These are phyloP conservation scores for Pythium graminicola DNA, from an alignment of 352 stramenopile genomes.

Conservation along the genomic window DNA sequence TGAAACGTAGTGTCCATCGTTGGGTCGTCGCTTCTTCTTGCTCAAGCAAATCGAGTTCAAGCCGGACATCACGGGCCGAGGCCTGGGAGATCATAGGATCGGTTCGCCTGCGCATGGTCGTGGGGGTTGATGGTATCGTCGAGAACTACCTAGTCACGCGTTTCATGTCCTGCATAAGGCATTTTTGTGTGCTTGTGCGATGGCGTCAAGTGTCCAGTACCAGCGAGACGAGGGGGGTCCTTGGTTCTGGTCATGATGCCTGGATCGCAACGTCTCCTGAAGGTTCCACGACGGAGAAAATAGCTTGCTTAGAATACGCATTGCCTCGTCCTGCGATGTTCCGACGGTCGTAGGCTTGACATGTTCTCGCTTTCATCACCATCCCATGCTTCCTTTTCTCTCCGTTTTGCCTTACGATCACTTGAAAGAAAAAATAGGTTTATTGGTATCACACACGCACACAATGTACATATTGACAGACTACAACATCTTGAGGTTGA, in stretches of 20 bases:
- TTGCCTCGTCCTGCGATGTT: not conserved
- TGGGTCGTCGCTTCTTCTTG: constrained; percentile 35
- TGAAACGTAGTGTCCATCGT: constrained; percentile 44
- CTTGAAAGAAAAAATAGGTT: not conserved
- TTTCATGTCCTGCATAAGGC: not conserved
- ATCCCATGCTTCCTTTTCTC: not conserved
- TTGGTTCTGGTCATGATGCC: too few relatives aligned
- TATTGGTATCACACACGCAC: not conserved
- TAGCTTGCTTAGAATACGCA: constrained; percentile 2
- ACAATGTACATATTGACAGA: not conserved
- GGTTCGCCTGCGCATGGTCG: constrained; percentile 14
- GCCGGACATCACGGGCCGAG: constrained; percentile 36
- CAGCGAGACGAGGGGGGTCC: not conserved
- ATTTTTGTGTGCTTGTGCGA: not conserved
- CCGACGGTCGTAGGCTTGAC: not conserved
- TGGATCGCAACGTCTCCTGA: constrained; percentile 10
- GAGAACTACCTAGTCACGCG: constrained; percentile 1
- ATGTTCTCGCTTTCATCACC: not conserved
- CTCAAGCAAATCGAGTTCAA: constrained; percentile 45
- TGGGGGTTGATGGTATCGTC: not conserved
- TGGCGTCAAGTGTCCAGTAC: not conserved
- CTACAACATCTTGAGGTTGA: constrained; percentile 54
- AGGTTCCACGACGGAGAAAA: constrained; percentile 17
- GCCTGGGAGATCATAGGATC: constrained; percentile 39
- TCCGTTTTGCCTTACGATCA: not conserved